phyloP scores from a whole-genome alignment of 768 basidiomycete species.

The Phanerochaete sordida region DNA sequence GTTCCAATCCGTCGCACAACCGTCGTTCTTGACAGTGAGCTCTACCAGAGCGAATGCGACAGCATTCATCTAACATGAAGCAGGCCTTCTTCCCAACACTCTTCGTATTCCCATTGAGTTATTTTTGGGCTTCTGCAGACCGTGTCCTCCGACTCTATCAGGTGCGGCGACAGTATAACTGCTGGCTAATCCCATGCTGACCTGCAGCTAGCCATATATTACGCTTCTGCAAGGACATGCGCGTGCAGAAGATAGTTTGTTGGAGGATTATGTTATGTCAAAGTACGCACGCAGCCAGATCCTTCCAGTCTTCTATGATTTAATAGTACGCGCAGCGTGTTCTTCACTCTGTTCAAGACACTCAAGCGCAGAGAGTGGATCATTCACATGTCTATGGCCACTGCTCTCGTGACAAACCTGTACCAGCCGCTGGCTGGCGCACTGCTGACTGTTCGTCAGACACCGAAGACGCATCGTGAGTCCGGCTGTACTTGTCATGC shows the following conservation, averaged over 20 bases:
- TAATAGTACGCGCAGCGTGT: constrained; percentile 29
- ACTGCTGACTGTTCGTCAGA: constrained; percentile 26
- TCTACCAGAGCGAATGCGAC: constrained; percentile 8
- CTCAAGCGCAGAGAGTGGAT: constrained; percentile 51
- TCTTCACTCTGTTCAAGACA: constrained; percentile 36
- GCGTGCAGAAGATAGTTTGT: constrained; percentile 53
- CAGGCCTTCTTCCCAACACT: constrained; percentile 56
- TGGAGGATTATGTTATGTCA: constrained; percentile 59
- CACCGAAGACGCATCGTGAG: constrained; percentile 31
- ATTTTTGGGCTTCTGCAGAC: constrained; percentile 50
- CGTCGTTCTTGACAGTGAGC: constrained; percentile 43
- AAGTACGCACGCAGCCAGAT: not conserved
- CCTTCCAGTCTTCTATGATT: not conserved
- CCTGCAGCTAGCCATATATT: constrained; percentile 52
- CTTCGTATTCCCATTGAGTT: constrained; percentile 45
- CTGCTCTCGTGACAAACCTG: constrained; percentile 40
- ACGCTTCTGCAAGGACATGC: constrained; percentile 49
- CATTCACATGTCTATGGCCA: constrained; percentile 48
- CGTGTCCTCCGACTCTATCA: constrained; percentile 56
- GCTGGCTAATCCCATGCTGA: too few species aligned
- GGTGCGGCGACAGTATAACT: constrained; percentile 39
- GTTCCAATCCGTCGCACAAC: constrained; percentile 42
- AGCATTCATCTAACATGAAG: not conserved
- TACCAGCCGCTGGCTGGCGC: constrained; percentile 57
- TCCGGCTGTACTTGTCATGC: constrained; percentile 20